These are phyloP conservation scores for Curvularia sp. DNA, from an alignment of 2,329 filamentous ascomycete genomes.

Conservation along the genomic window DNA sequence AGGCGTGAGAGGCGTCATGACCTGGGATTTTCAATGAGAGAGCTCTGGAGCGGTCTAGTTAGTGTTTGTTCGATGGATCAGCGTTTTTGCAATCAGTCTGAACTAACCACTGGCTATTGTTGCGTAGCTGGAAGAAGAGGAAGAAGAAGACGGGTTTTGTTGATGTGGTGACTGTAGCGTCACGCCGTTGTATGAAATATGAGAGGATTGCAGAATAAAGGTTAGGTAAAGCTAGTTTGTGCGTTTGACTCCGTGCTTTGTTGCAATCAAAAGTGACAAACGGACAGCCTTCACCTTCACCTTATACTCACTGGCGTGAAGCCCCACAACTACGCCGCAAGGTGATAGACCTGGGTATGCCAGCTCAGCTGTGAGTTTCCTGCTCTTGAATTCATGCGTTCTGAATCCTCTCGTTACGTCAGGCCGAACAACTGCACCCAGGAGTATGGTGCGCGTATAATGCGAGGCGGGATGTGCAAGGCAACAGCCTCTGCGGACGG, in stretches of 20 bases:
- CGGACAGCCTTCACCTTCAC: constrained; percentile 9
- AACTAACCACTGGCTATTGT: background rate
- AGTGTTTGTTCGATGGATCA: background rate
- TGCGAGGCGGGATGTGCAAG: constrained; percentile 5
- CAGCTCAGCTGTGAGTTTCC: background rate
- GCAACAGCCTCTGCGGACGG: constrained; percentile 1
- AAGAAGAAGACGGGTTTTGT: too few relatives aligned
- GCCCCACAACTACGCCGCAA: constrained; percentile 8
- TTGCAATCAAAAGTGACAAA: constrained; percentile 3
- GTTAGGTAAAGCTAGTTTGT: background rate
- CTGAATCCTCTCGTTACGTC: background rate
- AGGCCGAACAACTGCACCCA: background rate
- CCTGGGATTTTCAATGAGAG: too few relatives aligned
- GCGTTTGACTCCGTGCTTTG: background rate
- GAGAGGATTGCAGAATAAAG: background rate
- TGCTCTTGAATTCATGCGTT: constrained; percentile 7
- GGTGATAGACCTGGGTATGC: background rate
- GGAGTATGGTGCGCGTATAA: constrained; percentile 4
- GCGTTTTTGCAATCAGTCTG: too few relatives aligned
- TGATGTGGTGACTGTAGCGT: background rate
- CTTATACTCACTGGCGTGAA: background rate
- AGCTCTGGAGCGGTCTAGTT: background rate
- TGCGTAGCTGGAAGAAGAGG: background rate
- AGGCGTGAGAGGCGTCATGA: constrained; percentile 8
- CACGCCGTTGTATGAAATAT: background rate